Evolutionary conservation across 352 stramenopile genomes (phyloP), one percentile per base, ranked within the genome.

Genomic region (Halophytophthora polymorphica): DNA sequence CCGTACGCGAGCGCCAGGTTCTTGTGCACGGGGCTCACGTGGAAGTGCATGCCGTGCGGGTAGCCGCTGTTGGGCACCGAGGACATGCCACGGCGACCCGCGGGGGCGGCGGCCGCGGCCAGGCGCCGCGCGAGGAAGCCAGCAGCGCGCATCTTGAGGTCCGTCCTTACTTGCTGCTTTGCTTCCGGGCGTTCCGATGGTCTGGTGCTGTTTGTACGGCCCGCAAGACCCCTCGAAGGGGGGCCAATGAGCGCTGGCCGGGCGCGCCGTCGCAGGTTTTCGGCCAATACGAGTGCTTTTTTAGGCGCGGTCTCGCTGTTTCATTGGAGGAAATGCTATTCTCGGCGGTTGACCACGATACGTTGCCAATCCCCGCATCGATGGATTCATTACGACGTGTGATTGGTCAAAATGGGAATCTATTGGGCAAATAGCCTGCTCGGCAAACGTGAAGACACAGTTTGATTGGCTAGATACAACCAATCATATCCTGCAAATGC

Each of bases 21-120:
- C 71, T 93, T 94, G 79, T 96, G 82, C 55, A 91, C 73, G 17
- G 80, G 73, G 62, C 73, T 88, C 51, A 96, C 86, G 56, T 96
- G 86, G 65, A 93, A 93, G 68, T 93, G 83, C 83, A 93, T 93
- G 25, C 82, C 83, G 64, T 88, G 81, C 6, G 83, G 81, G 55
- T 91, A 93, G 51, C 71, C 65, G 55, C 84, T 77, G 36, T 53
- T 65, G 50, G 86, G 71, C 18, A 54, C 50, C 29, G 73, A 75
- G 37, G 71, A 80, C 77, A 90, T 88, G 47, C 70, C 66, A 45
- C 82, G 82, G 49, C 72, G 75, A 44, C 51, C 53, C 7, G 62
- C 64, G 37, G 38, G 22, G 25, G 56, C 42, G 21, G 57, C 38
- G 25, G 56, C 46, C 45, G 61, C 45, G 50, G 67, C 64, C 53